Evolutionary conservation across 495 filamentous ascomycete species (phyloP).

Genomic region (Immersiella caudata): DNA sequence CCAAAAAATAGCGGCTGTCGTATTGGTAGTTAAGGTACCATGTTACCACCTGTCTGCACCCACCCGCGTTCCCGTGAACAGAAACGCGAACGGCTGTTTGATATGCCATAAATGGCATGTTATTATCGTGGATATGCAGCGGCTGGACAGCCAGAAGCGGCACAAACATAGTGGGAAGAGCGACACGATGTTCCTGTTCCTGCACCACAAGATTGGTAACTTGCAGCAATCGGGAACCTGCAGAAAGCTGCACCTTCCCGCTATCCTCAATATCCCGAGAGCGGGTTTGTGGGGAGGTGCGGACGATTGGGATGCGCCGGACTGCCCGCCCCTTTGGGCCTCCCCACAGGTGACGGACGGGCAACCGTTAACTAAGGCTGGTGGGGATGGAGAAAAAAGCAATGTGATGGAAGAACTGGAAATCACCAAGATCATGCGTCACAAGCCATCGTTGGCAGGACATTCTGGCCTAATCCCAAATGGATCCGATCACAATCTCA

Average conservation of each 20-base stretch:
- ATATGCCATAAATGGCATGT: constrained; percentile 2
- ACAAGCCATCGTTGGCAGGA: neutral
- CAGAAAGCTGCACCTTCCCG: constrained; percentile 10
- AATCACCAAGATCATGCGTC: neutral
- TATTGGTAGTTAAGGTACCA: neutral
- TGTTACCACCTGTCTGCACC: neutral
- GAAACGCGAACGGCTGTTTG: constrained; percentile 7
- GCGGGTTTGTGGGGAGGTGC: neutral
- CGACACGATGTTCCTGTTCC: neutral
- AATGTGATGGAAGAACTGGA: neutral
- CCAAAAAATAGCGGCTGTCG: too few relatives aligned
- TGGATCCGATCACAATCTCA: neutral
- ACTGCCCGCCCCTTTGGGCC: neutral
- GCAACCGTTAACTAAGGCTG: neutral
- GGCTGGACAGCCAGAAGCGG: neutral
- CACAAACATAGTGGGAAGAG: neutral
- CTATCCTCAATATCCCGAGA: constrained; percentile 4
- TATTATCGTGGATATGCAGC: neutral
- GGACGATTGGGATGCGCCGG: neutral
- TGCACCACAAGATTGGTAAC: neutral
- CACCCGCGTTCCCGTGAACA: neutral
- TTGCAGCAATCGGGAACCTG: constrained; percentile 20
- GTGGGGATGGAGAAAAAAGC: neutral
- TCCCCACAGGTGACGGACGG: neutral
- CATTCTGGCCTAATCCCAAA: neutral